Evolutionary conservation across 2,329 filamentous ascomycete species (phyloP).

Genomic region (Didymellaceae sp.): DNA sequence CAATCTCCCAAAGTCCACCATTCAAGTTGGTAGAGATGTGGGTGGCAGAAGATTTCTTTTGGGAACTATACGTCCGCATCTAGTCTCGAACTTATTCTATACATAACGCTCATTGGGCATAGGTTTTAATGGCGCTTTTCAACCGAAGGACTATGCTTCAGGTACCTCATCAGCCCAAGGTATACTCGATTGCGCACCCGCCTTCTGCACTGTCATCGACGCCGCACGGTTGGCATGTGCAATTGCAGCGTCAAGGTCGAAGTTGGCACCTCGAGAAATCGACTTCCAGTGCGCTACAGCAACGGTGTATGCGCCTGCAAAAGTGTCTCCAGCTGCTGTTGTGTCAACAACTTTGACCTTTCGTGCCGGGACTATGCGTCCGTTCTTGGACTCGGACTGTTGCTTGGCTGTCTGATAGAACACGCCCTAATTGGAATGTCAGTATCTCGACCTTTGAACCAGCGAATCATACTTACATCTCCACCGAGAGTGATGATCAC

Average conservation of each 20-base stretch:
- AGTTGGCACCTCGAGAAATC: constrained; percentile 50
- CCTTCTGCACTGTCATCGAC: constrained; percentile 68
- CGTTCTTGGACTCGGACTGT: constrained; percentile 54
- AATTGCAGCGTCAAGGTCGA: constrained; percentile 65
- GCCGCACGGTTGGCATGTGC: constrained; percentile 67
- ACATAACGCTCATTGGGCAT: too few relatives aligned
- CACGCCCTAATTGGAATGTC: constrained; percentile 43
- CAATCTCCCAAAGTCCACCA: too few relatives aligned
- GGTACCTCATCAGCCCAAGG: constrained; percentile 66
- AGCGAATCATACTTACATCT: constrained; percentile 58
- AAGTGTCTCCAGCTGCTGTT: constrained; percentile 92
- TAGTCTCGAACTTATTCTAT: too few relatives aligned
- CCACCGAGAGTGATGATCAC: constrained; percentile 85
- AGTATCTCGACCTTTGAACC: constrained; percentile 20
- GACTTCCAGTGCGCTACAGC: constrained; percentile 64
- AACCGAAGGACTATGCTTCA: constrained; percentile 21
- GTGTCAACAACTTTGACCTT: constrained; percentile 87
- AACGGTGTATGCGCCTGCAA: constrained; percentile 86
- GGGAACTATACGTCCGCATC: too few relatives aligned
- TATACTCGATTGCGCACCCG: constrained; percentile 71
- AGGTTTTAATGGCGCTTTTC: too few relatives aligned
- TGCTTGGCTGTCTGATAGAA: constrained; percentile 54
- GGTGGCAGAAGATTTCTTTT: too few relatives aligned
- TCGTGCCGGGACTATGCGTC: constrained; percentile 62
- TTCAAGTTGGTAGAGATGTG: too few relatives aligned